These are phyloP conservation scores for Scortechinia acanthostroma DNA, from an alignment of 2,329 filamentous ascomycete genomes.

Conservation along the genomic window DNA sequence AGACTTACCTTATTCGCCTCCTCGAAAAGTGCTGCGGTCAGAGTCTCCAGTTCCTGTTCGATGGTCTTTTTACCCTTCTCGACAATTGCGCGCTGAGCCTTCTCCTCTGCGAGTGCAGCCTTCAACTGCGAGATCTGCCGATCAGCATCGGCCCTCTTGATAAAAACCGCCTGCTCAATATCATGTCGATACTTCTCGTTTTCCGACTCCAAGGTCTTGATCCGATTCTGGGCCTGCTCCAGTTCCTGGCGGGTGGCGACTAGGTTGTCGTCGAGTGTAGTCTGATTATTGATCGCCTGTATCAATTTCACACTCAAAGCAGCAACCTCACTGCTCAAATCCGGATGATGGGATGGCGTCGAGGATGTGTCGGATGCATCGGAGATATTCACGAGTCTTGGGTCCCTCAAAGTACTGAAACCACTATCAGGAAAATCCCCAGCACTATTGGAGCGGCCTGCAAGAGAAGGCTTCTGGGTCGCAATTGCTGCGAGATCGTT, in stretches of 20 bases:
- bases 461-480: background rate
- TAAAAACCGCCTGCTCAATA: slow-evolving; percentile 53
- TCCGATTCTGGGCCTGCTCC: slow-evolving; percentile 61
- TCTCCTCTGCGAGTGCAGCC: slow-evolving; percentile 56
- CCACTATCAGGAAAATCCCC: background rate
- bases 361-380: background rate
- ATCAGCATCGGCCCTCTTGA: slow-evolving; percentile 70
- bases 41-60: slow-evolving; percentile 81
- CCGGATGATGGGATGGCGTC: slow-evolving; percentile 36
- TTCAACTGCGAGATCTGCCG: slow-evolving; percentile 57
- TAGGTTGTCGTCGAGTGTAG: slow-evolving; percentile 79
- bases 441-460: background rate
- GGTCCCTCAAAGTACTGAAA: background rate
- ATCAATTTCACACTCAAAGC: slow-evolving; percentile 91
- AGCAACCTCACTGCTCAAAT: slow-evolving; percentile 69
- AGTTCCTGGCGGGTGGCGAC: slow-evolving; percentile 78
- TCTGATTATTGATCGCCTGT: slow-evolving; percentile 95
- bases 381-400: background rate
- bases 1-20: slow-evolving; percentile 98
- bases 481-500: slow-evolving; percentile 25
- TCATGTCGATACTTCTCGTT: slow-evolving; percentile 6
- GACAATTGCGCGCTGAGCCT: slow-evolving; percentile 50
- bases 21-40: slow-evolving; percentile 91
- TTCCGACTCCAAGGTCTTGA: slow-evolving; percentile 58
- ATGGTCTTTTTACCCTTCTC: slow-evolving; percentile 82